Percentiles rank a stretch among this genome's conserved stretches.
Conservation (phyloP, 305 asterid genomes). For the Rubia occidens region DNA sequence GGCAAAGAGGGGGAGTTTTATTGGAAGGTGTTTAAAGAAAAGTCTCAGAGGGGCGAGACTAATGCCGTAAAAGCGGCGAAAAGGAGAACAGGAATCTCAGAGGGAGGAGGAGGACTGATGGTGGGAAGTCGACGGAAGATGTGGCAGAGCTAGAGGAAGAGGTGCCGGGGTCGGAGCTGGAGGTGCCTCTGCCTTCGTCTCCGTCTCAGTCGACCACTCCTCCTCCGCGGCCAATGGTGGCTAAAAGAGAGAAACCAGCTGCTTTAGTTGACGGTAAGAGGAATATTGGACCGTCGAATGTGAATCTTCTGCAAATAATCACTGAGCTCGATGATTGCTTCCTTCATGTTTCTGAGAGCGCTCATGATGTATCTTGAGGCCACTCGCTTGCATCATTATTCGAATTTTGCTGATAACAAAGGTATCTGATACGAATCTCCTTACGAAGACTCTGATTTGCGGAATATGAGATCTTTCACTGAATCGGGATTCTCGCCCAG, state of each 20-base stretch:
- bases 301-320: conserved; percentile 57
- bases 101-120: conserved; percentile 21
- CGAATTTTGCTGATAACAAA: conserved; percentile 85
- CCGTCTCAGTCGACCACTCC: conserved; percentile 30
- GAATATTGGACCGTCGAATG: conserved; percentile 31
- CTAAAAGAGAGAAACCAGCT: conserved; percentile 50
- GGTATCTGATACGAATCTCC: conserved; percentile 11
- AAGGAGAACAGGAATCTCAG: conserved; percentile 24
- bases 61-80: conserved; percentile 16
- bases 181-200: conserved; percentile 56
- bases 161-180: conserved; percentile 38
- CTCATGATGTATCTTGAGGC: conserved; percentile 93
- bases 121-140: neutral
- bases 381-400: conserved; percentile 85
- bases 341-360: conserved; percentile 83
- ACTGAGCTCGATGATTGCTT: conserved; percentile 77
- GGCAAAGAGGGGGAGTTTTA: conserved; percentile 49
- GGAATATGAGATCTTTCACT: too few relatives aligned
- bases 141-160: conserved; percentile 13
- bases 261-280: conserved; percentile 47
- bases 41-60: conserved; percentile 43
- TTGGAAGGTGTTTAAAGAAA: conserved; percentile 47
- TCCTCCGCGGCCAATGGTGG: conserved; percentile 25
- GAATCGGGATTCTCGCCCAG: too few relatives aligned
- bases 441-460: too few relatives aligned